Base-by-base conservation (phyloP, 495 filamentous ascomycete genomes). In the Podospora anserina region DNA sequence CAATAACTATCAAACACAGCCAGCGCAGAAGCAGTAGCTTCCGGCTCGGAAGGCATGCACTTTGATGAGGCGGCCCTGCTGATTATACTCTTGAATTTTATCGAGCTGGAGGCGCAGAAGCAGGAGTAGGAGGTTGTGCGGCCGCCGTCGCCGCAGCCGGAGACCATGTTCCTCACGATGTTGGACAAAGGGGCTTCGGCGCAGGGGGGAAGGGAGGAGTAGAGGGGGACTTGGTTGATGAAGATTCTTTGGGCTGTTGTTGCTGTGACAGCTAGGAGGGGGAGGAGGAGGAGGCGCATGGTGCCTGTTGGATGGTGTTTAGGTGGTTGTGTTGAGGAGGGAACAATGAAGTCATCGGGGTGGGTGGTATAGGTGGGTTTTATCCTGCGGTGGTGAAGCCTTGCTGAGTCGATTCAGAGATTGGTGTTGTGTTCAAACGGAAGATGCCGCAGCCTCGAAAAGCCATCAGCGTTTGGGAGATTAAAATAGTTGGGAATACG, bases 41-140 rank as follows among this genome's bases (percentile, higher is more conserved):
- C 57, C 15, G 58, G 28, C 28, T 26, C 30, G 18, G 39, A 19
- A 28, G 65, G 57, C 32, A 55, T 55, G 65, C 65, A 67, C 34
- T 39, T 23, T 6, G 66, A 23, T 15, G 58, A 18, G 13, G 30
- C 26, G 2, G n/a, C 58, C 26, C 26, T 60, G 26, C 69, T 64
- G 60, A 70, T 70, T 23, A 58, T 34, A 4, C 20, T 57, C 4
- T n/a, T 55, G 67, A 77, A 79, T 16, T 66, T 63, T 64, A 59
- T 71, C 61, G 77, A 82, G 61, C 71, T 67, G 15, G 78, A 28
- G 18, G 56, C 69, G 67, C 74, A 76, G 64, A 76, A 74, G 61
- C 74, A 76, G 56, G 30, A 63, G 67, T 68, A 76, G 11, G 74
- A 76, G 0, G 74, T 76, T 34, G 57, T 30, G 5, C 53, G 18